Base-by-base conservation (phyloP, 768 basidiomycete genomes). In the Lentinula edodes region DNA sequence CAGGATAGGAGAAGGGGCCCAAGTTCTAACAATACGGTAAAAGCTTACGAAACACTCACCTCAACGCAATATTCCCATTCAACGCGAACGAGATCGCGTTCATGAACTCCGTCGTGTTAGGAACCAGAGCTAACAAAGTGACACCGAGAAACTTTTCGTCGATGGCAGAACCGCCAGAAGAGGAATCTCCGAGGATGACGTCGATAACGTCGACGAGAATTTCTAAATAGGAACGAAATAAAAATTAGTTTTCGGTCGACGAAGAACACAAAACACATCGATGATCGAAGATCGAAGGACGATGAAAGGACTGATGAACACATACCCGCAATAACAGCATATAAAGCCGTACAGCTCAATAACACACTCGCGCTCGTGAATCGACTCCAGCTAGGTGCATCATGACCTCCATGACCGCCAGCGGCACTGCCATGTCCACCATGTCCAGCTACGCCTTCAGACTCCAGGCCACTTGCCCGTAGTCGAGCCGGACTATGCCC, bases 21-120 rank as follows among this genome's bases (percentile, higher is more conserved):
- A 55, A 16, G 52, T 28, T 7, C 15, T 52, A 63, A 52, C 63
- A 38, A 50, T 20, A 20, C 18, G 20, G 36, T 16, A 36, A 20
- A 13, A 53, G 20, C n/a, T n/a, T 41, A 12, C 18, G 5, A 43
- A 34, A 15, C 20, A 64, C 83, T 53, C 66, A 93, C 95, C 93
- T 95, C 28, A 99, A 75, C 2, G 97, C 93, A 65, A 99, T 99
- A 71, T 98, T 98, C 6, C 90, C 96, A 69, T 97, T 92, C 64
- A 99, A 74, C 32, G 97, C 95, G 70, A 99, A 99, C 3, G 95
- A 96, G 63, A 98, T 95, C 54, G 97, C 97, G 70, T 98, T 98
- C 94, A 97, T 97, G 73, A 99, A 98, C 74, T 99, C 97, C 2
- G 97, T 98, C 3, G 95, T 97, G 70, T 99, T 99, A 4, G 97